These are phyloP conservation scores for Pseudogymnoascus sp. DNA, from an alignment of 2,329 filamentous ascomycete genomes.

Conservation along the genomic window DNA sequence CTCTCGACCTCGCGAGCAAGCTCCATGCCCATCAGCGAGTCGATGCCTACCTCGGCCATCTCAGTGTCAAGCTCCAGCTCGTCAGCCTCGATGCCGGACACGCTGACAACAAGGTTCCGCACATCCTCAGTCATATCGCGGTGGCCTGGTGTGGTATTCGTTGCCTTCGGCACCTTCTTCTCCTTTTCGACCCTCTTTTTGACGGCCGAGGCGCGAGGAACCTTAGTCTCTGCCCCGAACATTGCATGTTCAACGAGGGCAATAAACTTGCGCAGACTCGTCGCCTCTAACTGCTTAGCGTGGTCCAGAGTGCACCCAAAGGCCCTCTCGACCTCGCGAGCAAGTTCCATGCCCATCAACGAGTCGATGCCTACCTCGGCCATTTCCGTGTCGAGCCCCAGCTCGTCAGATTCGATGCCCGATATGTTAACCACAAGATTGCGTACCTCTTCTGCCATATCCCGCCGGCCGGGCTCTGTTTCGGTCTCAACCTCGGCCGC, in stretches of 20 bases:
- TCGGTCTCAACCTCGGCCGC: too few species aligned
- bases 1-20: constrained; percentile 35
- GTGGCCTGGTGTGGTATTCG: not conserved
- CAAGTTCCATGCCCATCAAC: constrained; percentile 41
- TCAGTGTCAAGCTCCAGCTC: constrained; percentile 32
- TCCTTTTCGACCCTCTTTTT: too few species aligned
- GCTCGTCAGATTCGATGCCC: constrained; percentile 31
- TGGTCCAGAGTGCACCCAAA: constrained; percentile 30
- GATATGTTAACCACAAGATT: constrained; percentile 23
- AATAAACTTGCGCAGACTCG: constrained; percentile 27
- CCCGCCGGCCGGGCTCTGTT: too few species aligned
- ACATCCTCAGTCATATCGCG: too few species aligned
- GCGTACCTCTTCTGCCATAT: too few species aligned
- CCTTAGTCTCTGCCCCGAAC: too few species aligned
- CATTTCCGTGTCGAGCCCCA: constrained; percentile 31
- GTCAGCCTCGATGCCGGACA: constrained; percentile 30
- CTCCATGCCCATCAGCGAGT: constrained; percentile 44
- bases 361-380: constrained; percentile 42
- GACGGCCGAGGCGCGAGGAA: too few species aligned
- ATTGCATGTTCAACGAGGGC: constrained; percentile 11
- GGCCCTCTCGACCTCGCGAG: constrained; percentile 32
- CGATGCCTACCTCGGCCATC: constrained; percentile 40
- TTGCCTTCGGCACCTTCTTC: not conserved
- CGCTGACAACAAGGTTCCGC: constrained; percentile 15
- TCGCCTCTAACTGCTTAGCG: constrained; percentile 26